phyloP scores from a whole-genome alignment of 75 land plant species.

The Selaginella moellendorffii region DNA sequence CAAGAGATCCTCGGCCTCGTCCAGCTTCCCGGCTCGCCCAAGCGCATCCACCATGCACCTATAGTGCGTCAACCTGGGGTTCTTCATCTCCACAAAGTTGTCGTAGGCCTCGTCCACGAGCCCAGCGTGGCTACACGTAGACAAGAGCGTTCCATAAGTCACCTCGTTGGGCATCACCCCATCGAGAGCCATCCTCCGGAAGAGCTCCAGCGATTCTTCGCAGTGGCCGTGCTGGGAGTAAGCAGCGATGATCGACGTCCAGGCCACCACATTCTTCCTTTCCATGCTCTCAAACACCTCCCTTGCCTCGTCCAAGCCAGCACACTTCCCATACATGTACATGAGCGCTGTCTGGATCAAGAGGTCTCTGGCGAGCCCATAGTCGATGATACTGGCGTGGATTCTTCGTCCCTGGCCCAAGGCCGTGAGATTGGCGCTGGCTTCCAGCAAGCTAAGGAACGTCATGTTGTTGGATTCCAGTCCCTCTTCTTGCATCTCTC shows the following conservation, averaged over 20 bases:
- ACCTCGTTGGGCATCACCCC: constrained; percentile 14
- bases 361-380: constrained; percentile 4
- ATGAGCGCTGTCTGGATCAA: constrained; percentile 12
- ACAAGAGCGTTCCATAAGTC: constrained; percentile 10
- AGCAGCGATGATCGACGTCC: constrained; percentile 17
- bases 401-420: constrained; percentile 13
- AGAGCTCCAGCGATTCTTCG: constrained; percentile 5
- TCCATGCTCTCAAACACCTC: constrained; percentile 10
- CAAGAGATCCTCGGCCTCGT: constrained; percentile 10
- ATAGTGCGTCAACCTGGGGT: constrained; percentile 12
- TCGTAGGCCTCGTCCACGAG: constrained; percentile 13
- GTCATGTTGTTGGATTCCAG: constrained; percentile 11
- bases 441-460: constrained; percentile 12
- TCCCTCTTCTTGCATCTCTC: constrained; percentile 8
- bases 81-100: constrained; percentile 1
- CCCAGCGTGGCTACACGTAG: constrained; percentile 19
- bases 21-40: constrained; percentile 13
- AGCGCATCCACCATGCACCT: constrained; percentile 17
- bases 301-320: constrained; percentile 3
- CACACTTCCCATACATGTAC: constrained; percentile 19
- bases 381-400: constrained; percentile 2
- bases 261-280: constrained; percentile 10
- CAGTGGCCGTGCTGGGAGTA: constrained; percentile 16
- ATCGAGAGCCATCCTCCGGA: constrained; percentile 4
- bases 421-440: constrained; percentile 13